Evolutionary conservation across 2,329 filamentous ascomycete species (phyloP).

Genomic region (Nectriaceae sp.): DNA sequence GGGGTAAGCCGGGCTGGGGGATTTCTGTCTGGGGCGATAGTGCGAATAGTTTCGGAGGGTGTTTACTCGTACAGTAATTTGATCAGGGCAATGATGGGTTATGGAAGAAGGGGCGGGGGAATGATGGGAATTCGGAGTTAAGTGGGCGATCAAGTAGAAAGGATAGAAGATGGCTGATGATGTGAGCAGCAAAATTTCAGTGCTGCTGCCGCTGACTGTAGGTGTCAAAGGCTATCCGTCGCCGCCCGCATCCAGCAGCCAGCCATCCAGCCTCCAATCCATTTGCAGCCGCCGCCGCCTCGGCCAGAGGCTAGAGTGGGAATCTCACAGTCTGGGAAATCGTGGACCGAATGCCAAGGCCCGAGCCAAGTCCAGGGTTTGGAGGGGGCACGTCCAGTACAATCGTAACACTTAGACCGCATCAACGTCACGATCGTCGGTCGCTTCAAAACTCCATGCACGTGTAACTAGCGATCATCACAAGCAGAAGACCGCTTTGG

Average conservation of each 20-base stretch:
- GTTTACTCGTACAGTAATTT: too few relatives aligned
- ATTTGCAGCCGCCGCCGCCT: too few relatives aligned
- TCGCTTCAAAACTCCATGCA: background rate
- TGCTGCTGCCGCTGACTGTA: background rate
- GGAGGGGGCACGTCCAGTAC: background rate
- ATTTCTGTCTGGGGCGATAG: background rate
- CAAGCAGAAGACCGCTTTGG: background rate
- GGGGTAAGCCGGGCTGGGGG: slow-evolving; percentile 8
- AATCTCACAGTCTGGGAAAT: too few relatives aligned
- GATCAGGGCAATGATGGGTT: background rate
- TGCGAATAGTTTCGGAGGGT: too few relatives aligned
- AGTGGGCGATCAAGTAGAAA: background rate
- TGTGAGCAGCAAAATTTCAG: background rate
- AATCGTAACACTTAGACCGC: background rate
- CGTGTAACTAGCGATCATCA: background rate
- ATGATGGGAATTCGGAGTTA: background rate
- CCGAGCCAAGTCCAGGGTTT: background rate
- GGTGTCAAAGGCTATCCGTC: background rate
- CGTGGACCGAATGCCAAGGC: too few relatives aligned
- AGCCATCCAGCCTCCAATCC: too few relatives aligned
- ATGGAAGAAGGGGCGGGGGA: background rate
- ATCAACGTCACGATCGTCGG: background rate
- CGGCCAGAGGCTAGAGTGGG: too few relatives aligned
- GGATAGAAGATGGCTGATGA: background rate
- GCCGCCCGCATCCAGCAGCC: background rate